Evolutionary conservation across 768 basidiomycete genomes (phyloP).

Genomic region (Termitomyces sp.): DNA sequence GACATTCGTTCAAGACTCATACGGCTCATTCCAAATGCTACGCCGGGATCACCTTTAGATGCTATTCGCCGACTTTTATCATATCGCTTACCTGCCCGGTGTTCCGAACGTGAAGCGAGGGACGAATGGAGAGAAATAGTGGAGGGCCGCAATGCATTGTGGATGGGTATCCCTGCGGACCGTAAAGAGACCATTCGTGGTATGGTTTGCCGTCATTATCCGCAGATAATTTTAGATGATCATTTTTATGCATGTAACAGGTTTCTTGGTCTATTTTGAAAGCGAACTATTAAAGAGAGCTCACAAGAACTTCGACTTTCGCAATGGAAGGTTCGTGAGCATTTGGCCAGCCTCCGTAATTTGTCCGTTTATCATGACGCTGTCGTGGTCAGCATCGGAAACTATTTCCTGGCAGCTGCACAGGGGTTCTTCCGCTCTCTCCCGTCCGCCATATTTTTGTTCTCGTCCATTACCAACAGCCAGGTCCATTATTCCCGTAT

Average conservation of each 20-base stretch:
- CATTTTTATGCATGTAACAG: conserved; percentile 31
- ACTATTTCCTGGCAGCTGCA: conserved; percentile 88
- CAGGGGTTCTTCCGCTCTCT: conserved; percentile 89
- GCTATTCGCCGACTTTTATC: conserved; percentile 76
- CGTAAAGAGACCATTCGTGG: conserved; percentile 90
- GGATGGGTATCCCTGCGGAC: conserved; percentile 85
- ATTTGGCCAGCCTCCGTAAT: too few species aligned
- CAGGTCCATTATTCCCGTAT: conserved; percentile 30
- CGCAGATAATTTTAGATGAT: not conserved
- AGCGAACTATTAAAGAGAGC: conserved; percentile 82
- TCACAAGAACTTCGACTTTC: conserved; percentile 92
- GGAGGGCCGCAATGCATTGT: conserved; percentile 78
- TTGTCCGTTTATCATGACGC: not conserved
- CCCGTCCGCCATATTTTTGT: conserved; percentile 91
- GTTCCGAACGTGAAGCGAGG: conserved; percentile 71
- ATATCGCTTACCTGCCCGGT: conserved; percentile 69
- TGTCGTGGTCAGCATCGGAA: conserved; percentile 59
- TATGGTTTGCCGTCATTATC: conserved; percentile 21
- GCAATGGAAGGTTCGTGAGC: conserved; percentile 71
- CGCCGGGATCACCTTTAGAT: conserved; percentile 57
- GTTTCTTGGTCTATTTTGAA: conserved; percentile 92
- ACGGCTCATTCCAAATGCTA: conserved; percentile 73
- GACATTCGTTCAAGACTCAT: conserved; percentile 88
- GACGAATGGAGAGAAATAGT: conserved; percentile 93
- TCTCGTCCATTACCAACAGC: conserved; percentile 87